Evolutionary conservation across 495 filamentous ascomycete genomes (phyloP), one percentile per base, ranked within the genome.

Genomic region (Haplographium delicatum): DNA sequence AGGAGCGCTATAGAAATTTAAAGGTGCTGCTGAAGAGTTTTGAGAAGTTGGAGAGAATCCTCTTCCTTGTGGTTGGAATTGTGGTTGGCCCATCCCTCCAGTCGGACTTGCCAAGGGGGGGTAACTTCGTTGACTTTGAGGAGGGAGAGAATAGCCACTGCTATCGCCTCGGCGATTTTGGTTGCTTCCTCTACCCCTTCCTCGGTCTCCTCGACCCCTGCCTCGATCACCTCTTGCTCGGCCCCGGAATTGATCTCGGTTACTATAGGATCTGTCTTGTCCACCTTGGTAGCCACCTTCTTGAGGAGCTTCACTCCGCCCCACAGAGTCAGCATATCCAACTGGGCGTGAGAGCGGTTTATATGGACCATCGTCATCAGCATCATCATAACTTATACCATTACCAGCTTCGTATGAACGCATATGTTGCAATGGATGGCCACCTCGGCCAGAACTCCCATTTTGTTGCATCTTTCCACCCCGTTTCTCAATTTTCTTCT

Each of bases 331-430:
- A 57, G 78, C 81, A 41, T 78, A 72, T 15, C 75, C 76, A 2
- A 72, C 58, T 38, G 86, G 86, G 22, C 86, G 72, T 26, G 80
- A 60, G 30, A 91, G 70, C 25, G 84, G 84, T 47, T 78, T 82
- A 66, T 89, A 91, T 15, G 75, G 72, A 1, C 76, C 78, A 54
- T 82, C 83, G 13, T 85, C 81, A 49, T 85, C 80, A 25, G 22
- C 45, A 40, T 78, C 61, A 47, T 70, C 65, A 49, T 75, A 73
- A 19, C 63, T 65, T 22, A 74, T 53, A 9, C 56, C 62, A 27
- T 33, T 53, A 25, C 38, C 47, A 25, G 60, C 55, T 40, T 65
- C 51, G 26, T 68, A 62, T 28, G 27, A 16, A 16, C 57, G 47
- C 30, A 57, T 16, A 67, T 70, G 57, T 61, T 67, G 49, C 53